Evolutionary conservation across 345 rosid genomes (phyloP).

Genomic region (Citropsis articulata): DNA sequence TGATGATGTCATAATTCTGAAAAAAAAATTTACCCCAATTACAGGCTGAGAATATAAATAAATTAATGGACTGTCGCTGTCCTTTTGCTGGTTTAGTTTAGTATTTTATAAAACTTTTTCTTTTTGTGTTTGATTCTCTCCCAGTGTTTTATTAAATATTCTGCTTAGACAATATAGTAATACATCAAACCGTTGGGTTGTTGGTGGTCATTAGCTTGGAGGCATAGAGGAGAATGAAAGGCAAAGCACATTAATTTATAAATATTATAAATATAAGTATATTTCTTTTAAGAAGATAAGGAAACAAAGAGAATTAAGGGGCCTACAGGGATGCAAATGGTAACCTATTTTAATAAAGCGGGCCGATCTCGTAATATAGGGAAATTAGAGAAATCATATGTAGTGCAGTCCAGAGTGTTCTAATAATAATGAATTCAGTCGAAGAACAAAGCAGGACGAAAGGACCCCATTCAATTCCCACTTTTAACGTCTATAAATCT

Average conservation of each 20-base stretch:
- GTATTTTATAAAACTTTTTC: not conserved
- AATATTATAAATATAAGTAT: no score
- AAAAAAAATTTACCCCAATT: no score
- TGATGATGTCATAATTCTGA: no score
- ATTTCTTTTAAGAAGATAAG: not conserved
- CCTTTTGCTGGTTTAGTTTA: not conserved
- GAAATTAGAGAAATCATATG: not conserved
- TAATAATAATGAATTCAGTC: not conserved
- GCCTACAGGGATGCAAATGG: not conserved
- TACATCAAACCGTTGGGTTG: not conserved
- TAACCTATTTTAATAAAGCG: slow-evolving; percentile 11
- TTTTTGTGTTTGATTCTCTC: not conserved
- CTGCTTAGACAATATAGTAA: not conserved
- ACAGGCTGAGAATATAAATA: not conserved
- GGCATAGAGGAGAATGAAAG: not conserved
- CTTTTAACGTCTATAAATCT: not conserved
- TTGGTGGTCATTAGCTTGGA: not conserved
- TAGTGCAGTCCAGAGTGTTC: slow-evolving; percentile 17
- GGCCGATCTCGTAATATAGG: not conserved
- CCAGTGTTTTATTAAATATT: not conserved
- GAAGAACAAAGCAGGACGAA: not conserved
- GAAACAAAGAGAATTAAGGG: not conserved
- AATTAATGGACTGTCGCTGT: not conserved
- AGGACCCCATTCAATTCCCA: not conserved
- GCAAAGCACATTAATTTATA: not conserved